Percentiles rank a stretch among this genome's conserved stretches.
These are phyloP conservation scores for Candida endomychidarum DNA, from an alignment of 805 yeast genomes.

Conservation along the genomic window DNA sequence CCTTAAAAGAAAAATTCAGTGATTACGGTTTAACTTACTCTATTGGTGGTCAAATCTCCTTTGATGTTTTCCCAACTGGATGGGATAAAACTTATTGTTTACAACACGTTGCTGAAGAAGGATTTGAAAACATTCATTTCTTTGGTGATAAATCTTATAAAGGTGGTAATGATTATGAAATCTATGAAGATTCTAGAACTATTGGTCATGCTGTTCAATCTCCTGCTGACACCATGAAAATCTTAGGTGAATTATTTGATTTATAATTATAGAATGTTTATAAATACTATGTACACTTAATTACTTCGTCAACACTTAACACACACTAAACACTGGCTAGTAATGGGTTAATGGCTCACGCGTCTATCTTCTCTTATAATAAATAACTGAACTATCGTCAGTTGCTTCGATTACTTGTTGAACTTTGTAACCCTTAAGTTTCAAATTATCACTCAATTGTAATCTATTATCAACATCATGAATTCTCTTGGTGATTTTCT, in stretches of 20 bases:
- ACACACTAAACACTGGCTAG: too few relatives aligned
- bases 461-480: slow-evolving; percentile 45
- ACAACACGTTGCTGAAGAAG: slow-evolving; percentile 84
- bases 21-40: slow-evolving; percentile 90
- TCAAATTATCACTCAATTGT: slow-evolving; percentile 29
- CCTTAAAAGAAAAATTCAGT: slow-evolving; percentile 78
- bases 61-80: slow-evolving; percentile 99
- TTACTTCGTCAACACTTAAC: too few relatives aligned
- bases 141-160: slow-evolving; percentile 96
- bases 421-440: slow-evolving; percentile 27
- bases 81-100: slow-evolving; percentile 99
- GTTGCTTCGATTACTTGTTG: slow-evolving; percentile 67
- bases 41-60: slow-evolving; percentile 98
- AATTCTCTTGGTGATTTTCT: slow-evolving; percentile 28
- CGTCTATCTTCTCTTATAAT: slow-evolving; percentile 41
- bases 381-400: slow-evolving; percentile 59
- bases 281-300: slow-evolving; percentile 10
- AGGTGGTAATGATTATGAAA: slow-evolving; percentile 99
- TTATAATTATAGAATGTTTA: slow-evolving; percentile 29
- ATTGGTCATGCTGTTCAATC: slow-evolving; percentile 89
- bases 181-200: slow-evolving; percentile 87
- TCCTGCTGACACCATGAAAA: slow-evolving; percentile 86
- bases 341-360: too few relatives aligned
- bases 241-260: slow-evolving; percentile 79
- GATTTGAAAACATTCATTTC: slow-evolving; percentile 88